Conservation (phyloP, 768 basidiomycete species). For the Mycena indigotica region DNA sequence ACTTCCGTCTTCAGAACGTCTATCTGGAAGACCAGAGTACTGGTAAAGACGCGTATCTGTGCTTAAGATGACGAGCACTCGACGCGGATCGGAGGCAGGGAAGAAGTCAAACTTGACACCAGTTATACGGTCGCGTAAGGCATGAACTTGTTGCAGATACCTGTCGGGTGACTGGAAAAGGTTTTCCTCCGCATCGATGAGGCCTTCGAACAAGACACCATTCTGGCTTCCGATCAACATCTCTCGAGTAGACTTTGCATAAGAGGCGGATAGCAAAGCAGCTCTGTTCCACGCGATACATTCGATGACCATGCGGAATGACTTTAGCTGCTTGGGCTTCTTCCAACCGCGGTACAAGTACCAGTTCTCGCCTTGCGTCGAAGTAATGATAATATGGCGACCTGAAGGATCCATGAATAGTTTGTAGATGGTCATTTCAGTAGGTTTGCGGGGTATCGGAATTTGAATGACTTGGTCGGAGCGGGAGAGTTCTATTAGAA, state of each 20-base stretch:
- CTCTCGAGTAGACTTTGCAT: slow-evolving; percentile 78
- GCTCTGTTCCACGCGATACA: slow-evolving; percentile 90
- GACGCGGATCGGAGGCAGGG: slow-evolving; percentile 62
- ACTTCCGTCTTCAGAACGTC: slow-evolving; percentile 72
- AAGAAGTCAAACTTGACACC: slow-evolving; percentile 84
- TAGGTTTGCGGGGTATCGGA: slow-evolving; percentile 69
- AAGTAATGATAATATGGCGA: slow-evolving; percentile 85
- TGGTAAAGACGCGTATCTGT: slow-evolving; percentile 91
- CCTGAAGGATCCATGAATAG: slow-evolving; percentile 94
- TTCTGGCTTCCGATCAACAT: slow-evolving; percentile 84
- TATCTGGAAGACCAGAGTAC: slow-evolving; percentile 71
- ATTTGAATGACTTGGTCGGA: slow-evolving; percentile 86
- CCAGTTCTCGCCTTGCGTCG: slow-evolving; percentile 89
- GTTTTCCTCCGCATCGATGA: slow-evolving; percentile 89
- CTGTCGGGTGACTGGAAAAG: slow-evolving; percentile 89
- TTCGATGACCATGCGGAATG: slow-evolving; percentile 86
- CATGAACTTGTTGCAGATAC: slow-evolving; percentile 71
- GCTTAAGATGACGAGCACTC: slow-evolving; percentile 73
- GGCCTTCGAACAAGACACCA: slow-evolving; percentile 85
- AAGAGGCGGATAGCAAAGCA: slow-evolving; percentile 60
- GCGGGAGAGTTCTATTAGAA: slow-evolving; percentile 87
- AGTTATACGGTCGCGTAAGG: slow-evolving; percentile 79
- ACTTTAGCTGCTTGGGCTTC: slow-evolving; percentile 77
- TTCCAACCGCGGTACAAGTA: slow-evolving; percentile 83
- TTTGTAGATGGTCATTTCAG: slow-evolving; percentile 78